A percentile compares a stretch with the other conserved stretches of the same genome.
Conservation (phyloP, 371 early-diverging fungal genomes). For the Coemansia sp. region DNA sequence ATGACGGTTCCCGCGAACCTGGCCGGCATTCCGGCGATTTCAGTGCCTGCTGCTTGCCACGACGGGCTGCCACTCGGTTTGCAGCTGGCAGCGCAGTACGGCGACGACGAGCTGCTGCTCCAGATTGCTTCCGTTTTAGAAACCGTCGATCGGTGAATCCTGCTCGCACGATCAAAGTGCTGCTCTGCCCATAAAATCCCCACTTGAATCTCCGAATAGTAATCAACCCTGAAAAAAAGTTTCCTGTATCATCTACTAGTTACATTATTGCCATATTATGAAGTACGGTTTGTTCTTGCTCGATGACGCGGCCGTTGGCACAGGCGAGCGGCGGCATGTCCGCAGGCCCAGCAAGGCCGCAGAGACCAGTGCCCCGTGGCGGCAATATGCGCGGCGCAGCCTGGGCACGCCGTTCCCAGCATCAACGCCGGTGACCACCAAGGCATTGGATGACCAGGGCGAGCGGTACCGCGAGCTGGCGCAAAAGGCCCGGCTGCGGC, state of each 20-base stretch:
- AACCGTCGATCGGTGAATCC: too few relatives aligned
- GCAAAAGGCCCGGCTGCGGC: slow-evolving; percentile 11
- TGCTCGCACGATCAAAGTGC: too few relatives aligned
- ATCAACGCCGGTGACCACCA: slow-evolving; percentile 3
- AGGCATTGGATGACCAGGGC: slow-evolving; percentile 5
- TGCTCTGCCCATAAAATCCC: too few relatives aligned
- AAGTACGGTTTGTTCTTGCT: slow-evolving; percentile 3
- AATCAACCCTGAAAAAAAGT: too few relatives aligned
- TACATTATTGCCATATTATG: not conserved
- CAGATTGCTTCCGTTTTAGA: slow-evolving; percentile 6
- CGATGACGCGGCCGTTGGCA: not conserved
- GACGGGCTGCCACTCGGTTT: slow-evolving; percentile 71
- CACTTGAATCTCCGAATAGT: too few relatives aligned
- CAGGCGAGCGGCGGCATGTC: not conserved
- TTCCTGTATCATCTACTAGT: too few relatives aligned
- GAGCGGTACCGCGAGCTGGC: slow-evolving; percentile 29
- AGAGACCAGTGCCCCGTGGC: not conserved
- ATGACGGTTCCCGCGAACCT: slow-evolving; percentile 88
- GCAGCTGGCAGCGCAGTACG: slow-evolving; percentile 81
- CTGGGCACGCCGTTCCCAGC: slow-evolving; percentile 29
- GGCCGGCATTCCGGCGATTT: slow-evolving; percentile 68
- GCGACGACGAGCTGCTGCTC: slow-evolving; percentile 62
- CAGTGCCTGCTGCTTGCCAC: slow-evolving; percentile 51
- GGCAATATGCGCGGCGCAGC: slow-evolving; percentile 17
- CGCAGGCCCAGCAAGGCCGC: not conserved